Base-by-base conservation (phyloP, 352 stramenopile genomes). In the Proteromonas lacertae region DNA sequence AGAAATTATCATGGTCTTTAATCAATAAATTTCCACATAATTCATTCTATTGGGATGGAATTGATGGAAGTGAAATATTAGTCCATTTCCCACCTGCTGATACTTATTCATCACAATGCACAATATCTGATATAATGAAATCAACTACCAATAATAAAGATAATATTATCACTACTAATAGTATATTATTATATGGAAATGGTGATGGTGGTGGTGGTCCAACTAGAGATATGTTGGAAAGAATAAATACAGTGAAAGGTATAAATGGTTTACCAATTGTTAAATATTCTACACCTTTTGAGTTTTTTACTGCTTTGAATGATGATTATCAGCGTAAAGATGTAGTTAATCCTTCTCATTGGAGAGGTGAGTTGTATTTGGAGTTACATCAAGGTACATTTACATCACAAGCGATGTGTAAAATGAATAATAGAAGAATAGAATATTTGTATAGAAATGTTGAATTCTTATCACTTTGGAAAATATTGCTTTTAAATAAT, bases 131-230 rank as follows among this genome's bases (percentile, higher is more conserved):
- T 24, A 25, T 39, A 32, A 10, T 39, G 10, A 39, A 24, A 25
- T 10, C 17, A 10, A 10, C 10, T 10, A 10, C 17, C 19, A 39
- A 41, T n/a, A 41, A 41, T 14, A 41, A 41, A 14, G 22, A 35
- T 19, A 25, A 22, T 5, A 10, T 14, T 17, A 5, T 19, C 13
- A 6, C n/a, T 14, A 16, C 3, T 14, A 5, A 9, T 9, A 10
- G 9, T 10, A 14, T 31, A 5, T 17, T 41, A 16, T 35, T 41
- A 16, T 41, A 19, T 25, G 36, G 36, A 20, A 3, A 41, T 10
- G 36, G 36, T 5, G 36, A 41, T 31, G 36, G 36, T 6, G 36
- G 36, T 14, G 36, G 36, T 18, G 36, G 36, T 5, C 36, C 36
- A 30, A 37, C 36, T 10, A 19, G 5, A 19, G 5, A 5, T 10